These are phyloP conservation scores for Kodamaea hsintzibuensis DNA, from an alignment of 805 yeast species.

Conservation along the genomic window DNA sequence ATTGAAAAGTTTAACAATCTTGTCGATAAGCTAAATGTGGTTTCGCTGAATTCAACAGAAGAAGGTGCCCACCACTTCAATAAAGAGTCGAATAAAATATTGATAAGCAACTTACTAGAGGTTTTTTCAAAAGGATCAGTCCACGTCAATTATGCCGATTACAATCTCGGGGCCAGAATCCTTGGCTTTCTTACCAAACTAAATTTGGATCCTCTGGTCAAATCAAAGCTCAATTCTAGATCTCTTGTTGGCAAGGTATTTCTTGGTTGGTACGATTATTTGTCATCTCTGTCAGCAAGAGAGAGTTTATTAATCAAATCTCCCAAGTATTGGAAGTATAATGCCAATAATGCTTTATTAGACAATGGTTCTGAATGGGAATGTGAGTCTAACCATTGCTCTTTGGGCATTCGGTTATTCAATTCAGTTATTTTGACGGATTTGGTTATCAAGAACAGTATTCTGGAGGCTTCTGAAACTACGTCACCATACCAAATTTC, in stretches of 20 bases:
- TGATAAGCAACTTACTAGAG: conserved; percentile 32
- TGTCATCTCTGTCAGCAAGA: conserved; percentile 17
- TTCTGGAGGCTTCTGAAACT: conserved; percentile 14
- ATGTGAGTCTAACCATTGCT: conserved; percentile 29
- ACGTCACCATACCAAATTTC: conserved; percentile 14
- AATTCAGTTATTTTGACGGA: conserved; percentile 37
- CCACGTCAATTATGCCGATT: conserved; percentile 42
- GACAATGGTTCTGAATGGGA: conserved; percentile 38
- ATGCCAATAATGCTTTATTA: conserved; percentile 40
- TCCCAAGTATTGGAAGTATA: conserved; percentile 27
- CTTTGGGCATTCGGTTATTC: conserved; percentile 37
- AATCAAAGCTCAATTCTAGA: conserved; percentile 18
- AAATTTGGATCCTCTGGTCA: conserved; percentile 10
- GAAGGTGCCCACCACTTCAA: conserved; percentile 8
- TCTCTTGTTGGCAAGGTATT: conserved; percentile 28
- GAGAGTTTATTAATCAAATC: conserved; percentile 17
- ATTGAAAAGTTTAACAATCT: conserved; percentile 24
- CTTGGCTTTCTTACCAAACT: conserved; percentile 38
- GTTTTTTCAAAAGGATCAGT: conserved; percentile 33
- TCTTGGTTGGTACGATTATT: conserved; percentile 43
- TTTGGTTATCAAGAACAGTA: conserved; percentile 21
- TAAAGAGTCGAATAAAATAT: conserved; percentile 21
- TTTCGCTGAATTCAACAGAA: conserved; percentile 8
- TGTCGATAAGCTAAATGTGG: conserved; percentile 25
- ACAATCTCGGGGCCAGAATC: conserved; percentile 37